A percentile compares a stretch with the other conserved stretches of the same genome.
Conservation (phyloP, 441 rosid species). For the Breynia disticha region DNA sequence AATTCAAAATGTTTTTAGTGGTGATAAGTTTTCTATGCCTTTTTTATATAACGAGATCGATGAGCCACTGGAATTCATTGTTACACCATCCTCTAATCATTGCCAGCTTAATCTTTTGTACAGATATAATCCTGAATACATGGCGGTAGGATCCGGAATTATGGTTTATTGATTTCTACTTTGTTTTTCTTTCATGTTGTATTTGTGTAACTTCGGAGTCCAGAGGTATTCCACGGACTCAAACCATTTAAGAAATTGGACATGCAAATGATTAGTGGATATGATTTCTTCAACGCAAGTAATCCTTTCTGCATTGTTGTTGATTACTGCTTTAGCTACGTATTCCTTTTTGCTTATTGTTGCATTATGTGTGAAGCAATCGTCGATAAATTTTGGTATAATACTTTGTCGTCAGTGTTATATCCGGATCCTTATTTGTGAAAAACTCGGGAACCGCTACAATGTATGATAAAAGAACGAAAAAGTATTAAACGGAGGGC, state of each 20-base stretch:
- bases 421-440: no score
- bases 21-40: slow-evolving; percentile 48
- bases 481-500: no score
- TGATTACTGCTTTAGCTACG: no score
- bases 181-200: slow-evolving; percentile 7
- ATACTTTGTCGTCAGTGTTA: no score
- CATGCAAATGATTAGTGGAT: slow-evolving; percentile 19
- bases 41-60: slow-evolving; percentile 59
- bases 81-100: slow-evolving; percentile 77
- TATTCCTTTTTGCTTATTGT: no score
- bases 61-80: slow-evolving; percentile 57
- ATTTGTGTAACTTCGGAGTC: slow-evolving; percentile 32
- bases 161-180: not conserved
- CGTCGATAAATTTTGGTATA: no score
- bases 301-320: no score
- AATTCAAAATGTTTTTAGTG: slow-evolving; percentile 48
- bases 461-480: no score
- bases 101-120: slow-evolving; percentile 88
- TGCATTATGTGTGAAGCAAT: no score
- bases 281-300: no score
- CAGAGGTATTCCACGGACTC: slow-evolving; percentile 76
- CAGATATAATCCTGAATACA: slow-evolving; percentile 64
- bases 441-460: no score
- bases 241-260: slow-evolving; percentile 22
- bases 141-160: slow-evolving; percentile 38